Evolutionary conservation across 768 basidiomycete species (phyloP).

Genomic region (Termitomyces sp.): DNA sequence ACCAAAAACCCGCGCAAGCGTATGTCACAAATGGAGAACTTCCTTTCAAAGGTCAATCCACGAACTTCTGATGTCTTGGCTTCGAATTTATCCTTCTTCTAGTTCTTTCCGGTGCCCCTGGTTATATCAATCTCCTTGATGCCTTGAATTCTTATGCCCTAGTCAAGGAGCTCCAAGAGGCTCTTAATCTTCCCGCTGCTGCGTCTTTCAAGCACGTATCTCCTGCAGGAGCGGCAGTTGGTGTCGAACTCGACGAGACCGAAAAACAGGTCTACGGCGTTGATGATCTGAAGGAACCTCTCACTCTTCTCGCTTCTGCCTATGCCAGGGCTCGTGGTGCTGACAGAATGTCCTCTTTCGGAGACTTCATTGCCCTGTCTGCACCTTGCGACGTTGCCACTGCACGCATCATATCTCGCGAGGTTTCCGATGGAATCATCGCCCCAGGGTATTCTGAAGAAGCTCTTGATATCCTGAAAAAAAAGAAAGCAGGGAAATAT

Average conservation of each 20-base stretch:
- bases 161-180: slow-evolving; percentile 88
- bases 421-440: slow-evolving; percentile 97
- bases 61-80: not conserved
- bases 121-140: slow-evolving; percentile 97
- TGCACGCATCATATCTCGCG: slow-evolving; percentile 95
- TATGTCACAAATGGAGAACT: slow-evolving; percentile 84
- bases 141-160: slow-evolving; percentile 96
- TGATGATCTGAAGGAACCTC: slow-evolving; percentile 85
- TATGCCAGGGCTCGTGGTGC: slow-evolving; percentile 98
- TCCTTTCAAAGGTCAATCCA: slow-evolving; percentile 80
- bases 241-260: slow-evolving; percentile 70
- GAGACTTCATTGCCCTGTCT: slow-evolving; percentile 96
- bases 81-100: not conserved
- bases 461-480: slow-evolving; percentile 84
- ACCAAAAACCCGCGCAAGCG: slow-evolving; percentile 97
- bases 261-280: slow-evolving; percentile 97
- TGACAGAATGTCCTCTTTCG: slow-evolving; percentile 99
- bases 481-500: slow-evolving; percentile 99
- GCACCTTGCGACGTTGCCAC: slow-evolving; percentile 91
- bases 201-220: slow-evolving; percentile 99
- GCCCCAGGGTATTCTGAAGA: slow-evolving; percentile 88
- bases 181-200: slow-evolving; percentile 86
- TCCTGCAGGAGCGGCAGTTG: slow-evolving; percentile 94
- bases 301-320: slow-evolving; percentile 86
- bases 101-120: slow-evolving; percentile 93